These are phyloP conservation scores for Byssothecium circinans DNA, from an alignment of 2,329 filamentous ascomycete species.

Conservation along the genomic window DNA sequence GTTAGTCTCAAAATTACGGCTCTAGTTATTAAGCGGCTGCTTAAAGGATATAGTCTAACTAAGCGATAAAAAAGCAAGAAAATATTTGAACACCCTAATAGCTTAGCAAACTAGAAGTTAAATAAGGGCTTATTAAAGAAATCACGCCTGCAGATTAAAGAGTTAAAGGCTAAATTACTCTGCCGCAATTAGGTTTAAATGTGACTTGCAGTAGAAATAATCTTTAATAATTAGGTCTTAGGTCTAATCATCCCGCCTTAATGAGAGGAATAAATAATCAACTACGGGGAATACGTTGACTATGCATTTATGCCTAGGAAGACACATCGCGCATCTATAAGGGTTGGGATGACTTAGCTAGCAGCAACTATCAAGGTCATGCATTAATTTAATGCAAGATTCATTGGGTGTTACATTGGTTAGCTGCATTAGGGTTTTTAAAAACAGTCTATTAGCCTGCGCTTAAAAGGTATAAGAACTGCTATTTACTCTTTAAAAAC, in stretches of 20 bases:
- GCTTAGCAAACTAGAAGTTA: no score
- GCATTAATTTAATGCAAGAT: constrained; percentile 5
- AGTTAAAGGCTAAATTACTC: no score
- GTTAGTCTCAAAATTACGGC: no score
- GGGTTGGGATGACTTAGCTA: not conserved
- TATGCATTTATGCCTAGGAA: not conserved
- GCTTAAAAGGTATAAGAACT: constrained; percentile 9
- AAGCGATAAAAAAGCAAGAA: no score
- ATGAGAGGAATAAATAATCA: not conserved
- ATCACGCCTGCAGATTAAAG: no score
- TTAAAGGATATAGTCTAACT: no score
- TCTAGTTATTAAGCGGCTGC: no score
- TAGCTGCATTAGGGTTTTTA: not conserved
- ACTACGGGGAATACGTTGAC: not conserved
- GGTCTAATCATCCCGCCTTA: not conserved
- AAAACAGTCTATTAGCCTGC: not conserved
- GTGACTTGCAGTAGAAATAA: constrained; percentile 1
- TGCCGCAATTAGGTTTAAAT: not conserved
- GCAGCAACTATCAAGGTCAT: not conserved
- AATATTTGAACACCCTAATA: no score
- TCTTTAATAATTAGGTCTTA: not conserved
- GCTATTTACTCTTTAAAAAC: constrained; percentile 4
- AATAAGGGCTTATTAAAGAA: no score
- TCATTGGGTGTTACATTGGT: constrained; percentile 2
- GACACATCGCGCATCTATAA: not conserved